phyloP scores from a whole-genome alignment of 169 alveolate species.

The Plasmodium cynomolgi region DNA sequence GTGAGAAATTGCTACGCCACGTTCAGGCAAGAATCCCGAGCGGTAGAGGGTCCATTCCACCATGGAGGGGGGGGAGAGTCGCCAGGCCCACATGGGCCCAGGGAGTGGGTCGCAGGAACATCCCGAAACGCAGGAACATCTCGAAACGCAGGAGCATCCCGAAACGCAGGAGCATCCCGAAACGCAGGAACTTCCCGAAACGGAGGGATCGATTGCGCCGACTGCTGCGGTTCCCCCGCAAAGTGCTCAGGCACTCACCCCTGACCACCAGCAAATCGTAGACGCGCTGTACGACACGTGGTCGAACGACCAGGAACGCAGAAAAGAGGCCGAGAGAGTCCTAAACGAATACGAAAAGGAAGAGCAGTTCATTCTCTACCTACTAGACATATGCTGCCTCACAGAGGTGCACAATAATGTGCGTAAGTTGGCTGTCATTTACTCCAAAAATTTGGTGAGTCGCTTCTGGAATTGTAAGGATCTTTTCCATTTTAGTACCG shows the following conservation, averaged over 20 bases:
- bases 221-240: background rate
- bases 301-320: conserved; percentile 39
- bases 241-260: background rate
- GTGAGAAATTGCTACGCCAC: background rate
- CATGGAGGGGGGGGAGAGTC: background rate
- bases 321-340: conserved; percentile 41
- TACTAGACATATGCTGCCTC: conserved; percentile 26
- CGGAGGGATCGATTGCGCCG: background rate
- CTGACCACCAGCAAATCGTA: conserved; percentile 11
- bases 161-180: background rate
- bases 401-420: conserved; percentile 46
- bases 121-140: background rate
- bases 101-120: background rate
- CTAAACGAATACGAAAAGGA: conserved; percentile 40
- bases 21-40: background rate
- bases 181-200: background rate
- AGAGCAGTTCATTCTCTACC: conserved; percentile 1
- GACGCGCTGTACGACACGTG: conserved; percentile 70
- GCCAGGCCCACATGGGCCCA: background rate
- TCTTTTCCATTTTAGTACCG: background rate
- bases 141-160: background rate
- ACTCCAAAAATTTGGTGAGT: conserved; percentile 32
- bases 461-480: conserved; percentile 45
- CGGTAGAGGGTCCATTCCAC: background rate
- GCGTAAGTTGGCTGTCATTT: conserved; percentile 46